Evolutionary conservation across 1,284 basidiomycete species (phyloP).

Genomic region (Sphaerobolus stellatus): DNA sequence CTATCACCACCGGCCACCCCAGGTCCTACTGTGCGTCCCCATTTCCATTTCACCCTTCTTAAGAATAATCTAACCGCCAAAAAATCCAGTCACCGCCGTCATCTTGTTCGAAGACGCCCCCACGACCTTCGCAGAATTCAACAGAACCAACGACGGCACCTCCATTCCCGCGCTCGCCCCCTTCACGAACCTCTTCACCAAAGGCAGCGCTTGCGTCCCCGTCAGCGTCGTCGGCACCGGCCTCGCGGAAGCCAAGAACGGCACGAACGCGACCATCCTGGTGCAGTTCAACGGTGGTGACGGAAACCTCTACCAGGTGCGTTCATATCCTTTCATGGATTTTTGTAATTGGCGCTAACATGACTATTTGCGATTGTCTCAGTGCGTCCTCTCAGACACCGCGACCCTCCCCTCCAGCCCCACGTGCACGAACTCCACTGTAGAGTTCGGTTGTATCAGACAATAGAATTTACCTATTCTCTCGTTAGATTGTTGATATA

Average conservation of each 20-base stretch:
- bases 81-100: slow-evolving; percentile 48
- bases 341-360: no score
- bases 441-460: no score
- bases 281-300: slow-evolving; percentile 65
- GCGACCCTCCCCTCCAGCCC: slow-evolving; percentile 42
- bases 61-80: no score
- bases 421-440: slow-evolving; percentile 42
- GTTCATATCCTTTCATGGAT: no score
- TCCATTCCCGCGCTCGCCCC: slow-evolving; percentile 41
- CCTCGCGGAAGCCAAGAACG: slow-evolving; percentile 51
- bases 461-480: no score
- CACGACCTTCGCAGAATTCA: slow-evolving; percentile 59
- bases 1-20: slow-evolving; percentile 57
- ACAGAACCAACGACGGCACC: slow-evolving; percentile 38
- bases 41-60: background rate
- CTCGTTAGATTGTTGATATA: no score
- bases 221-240: slow-evolving; percentile 54
- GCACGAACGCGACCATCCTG: slow-evolving; percentile 62
- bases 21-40: slow-evolving; percentile 49
- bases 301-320: slow-evolving; percentile 63
- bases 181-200: slow-evolving; percentile 52
- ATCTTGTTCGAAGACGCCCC: slow-evolving; percentile 59
- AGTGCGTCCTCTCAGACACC: slow-evolving; percentile 63
- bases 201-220: slow-evolving; percentile 61
- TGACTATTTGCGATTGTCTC: slow-evolving; percentile 1